Base-by-base conservation (phyloP, 2,329 filamentous ascomycete species). In the Byssoonygena ceratinophila region DNA sequence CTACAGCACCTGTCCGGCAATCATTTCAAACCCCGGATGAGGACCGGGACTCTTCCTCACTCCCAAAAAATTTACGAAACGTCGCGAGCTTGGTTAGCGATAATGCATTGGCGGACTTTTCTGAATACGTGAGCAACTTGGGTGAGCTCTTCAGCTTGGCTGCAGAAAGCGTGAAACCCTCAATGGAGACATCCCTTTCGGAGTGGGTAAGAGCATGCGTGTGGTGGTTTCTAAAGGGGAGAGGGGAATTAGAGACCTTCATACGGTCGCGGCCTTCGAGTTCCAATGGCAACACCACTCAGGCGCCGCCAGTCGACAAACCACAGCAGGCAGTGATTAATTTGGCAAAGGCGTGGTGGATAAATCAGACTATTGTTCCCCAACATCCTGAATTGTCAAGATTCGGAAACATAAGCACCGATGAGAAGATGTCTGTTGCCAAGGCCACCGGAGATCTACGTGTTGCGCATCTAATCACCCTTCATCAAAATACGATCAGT, bases 141-240 rank as follows among this genome's bases (percentile, higher is more conserved):
- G 83, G 80, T 56, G 82, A 84, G 58, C 75, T 92, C 2, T 94
- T 94, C 63, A 76, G 81, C 34, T 68, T 91, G 40, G 86, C 90
- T 53, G 83, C 88, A 0, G 87, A 94, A 65, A 78, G 82, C 29
- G 74, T 83, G 27, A 82, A 80, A 57, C 81, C 86, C 0, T 65
- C 89, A 3, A 75, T 79, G 52, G 75, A 77, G 27, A 83, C 80
- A 47, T 73, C 80, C 0, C 75, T 84, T 0, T 74, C 77, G 44
- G 80, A 88, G 55, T 84, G 90, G 72, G 75, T 84, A 8, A 78
- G 86, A 54, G 83, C 82, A 22, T 83, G 81, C 2, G 73, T 87
- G 0, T 96, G 90, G 90, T 96, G 90, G 90, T 94, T 95, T 62
- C 65, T 94, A 43, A 84, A 81, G 59, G 90, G 89, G 18, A 82